These are phyloP conservation scores for Saturnispora ahearnii DNA, from an alignment of 805 yeast genomes.

Conservation along the genomic window DNA sequence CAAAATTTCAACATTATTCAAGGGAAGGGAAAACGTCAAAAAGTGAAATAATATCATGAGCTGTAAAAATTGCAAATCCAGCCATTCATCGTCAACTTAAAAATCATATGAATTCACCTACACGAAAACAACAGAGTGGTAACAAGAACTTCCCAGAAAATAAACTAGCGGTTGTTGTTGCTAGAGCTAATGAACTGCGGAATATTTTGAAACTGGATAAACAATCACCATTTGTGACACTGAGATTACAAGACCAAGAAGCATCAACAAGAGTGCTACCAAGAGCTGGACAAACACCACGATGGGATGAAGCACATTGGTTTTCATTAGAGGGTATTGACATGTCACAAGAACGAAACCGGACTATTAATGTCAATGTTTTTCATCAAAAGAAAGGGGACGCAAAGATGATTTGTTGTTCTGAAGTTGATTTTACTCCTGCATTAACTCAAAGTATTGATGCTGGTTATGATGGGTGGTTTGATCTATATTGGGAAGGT, in stretches of 20 bases:
- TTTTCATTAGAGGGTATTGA: constrained; percentile 58
- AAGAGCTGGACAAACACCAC: constrained; percentile 92
- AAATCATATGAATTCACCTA: background rate
- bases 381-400: constrained; percentile 78
- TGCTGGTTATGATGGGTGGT: constrained; percentile 85
- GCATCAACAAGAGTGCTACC: constrained; percentile 67
- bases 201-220: constrained; percentile 82
- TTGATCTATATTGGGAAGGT: constrained; percentile 53
- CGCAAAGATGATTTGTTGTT: constrained; percentile 80
- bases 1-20: too few relatives aligned
- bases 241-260: constrained; percentile 74
- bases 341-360: constrained; percentile 26
- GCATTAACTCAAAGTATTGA: constrained; percentile 57
- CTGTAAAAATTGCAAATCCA: background rate
- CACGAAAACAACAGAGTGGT: background rate
- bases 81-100: background rate
- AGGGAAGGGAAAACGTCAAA: background rate
- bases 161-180: constrained; percentile 63
- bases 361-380: constrained; percentile 59
- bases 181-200: constrained; percentile 78
- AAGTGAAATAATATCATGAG: background rate
- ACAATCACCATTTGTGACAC: constrained; percentile 84
- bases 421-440: constrained; percentile 66
- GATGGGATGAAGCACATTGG: constrained; percentile 70
- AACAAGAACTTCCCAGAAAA: constrained; percentile 27